Base-by-base conservation (phyloP, 371 early-diverging fungal species). In the Parasitella parasitica region DNA sequence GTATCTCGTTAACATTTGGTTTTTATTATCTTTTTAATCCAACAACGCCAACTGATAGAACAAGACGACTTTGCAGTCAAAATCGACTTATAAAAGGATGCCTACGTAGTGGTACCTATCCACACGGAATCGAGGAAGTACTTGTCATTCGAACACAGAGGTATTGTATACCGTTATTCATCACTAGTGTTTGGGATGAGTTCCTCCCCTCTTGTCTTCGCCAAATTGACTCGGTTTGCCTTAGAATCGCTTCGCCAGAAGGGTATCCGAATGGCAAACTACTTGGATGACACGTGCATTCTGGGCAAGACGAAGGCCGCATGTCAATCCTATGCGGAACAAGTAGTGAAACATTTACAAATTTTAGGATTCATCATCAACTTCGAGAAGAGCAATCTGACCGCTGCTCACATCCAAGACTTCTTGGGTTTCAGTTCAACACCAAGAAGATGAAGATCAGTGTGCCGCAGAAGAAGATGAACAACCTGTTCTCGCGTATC, bases 391-490 rank as follows among this genome's bases (percentile, higher is more conserved):
- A 59, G 55, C 8, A 20, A 28, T 1, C 22, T 65, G 16, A 20
- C 6, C 2, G 59, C 60, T 4, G 1, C 12, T 26, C 7, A 48
- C 0, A 37, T 4, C 0, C 65, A 65, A 15, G 59, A 65, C 59
- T 49, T 16, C 54, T 65, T 8, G 65, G 60, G 3, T 65, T 65
- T 5, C 4, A 6, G 0, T 65, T 65, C 59, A 59, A 65, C 34
- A 59, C 59, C 3, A 54, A 34, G 30, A 48, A 0, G 6, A 65
- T 59, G 65, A 54, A 4, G 18, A 59, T 59, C 13, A 22, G 35
- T 13, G 38, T 59, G 0, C 54, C 59, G 7, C 3, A 4, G 9
- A 3, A 2, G 13, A 65, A 65, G 39, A 49, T 65, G 0, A 48
- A 26, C 30, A 65, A 59, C 12, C 15, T 65, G 2, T 15, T 46